phyloP scores from a whole-genome alignment of 1,284 basidiomycete species.

The Singerocomus inundabilis region DNA sequence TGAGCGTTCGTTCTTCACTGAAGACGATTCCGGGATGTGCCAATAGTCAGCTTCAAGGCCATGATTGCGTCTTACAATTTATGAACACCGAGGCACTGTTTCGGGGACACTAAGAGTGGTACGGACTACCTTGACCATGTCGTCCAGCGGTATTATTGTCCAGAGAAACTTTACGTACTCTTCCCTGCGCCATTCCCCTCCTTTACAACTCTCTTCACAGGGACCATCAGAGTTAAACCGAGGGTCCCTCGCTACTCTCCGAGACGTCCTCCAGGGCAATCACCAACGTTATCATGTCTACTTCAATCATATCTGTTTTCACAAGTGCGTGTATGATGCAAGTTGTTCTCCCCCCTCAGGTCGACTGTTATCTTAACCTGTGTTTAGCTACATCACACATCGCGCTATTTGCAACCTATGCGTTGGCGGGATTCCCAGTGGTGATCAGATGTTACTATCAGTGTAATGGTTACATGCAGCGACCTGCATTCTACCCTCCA shows the following conservation, averaged over 20 bases:
- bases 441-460: constrained; percentile 41
- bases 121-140: constrained; percentile 10
- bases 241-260: constrained; percentile 23
- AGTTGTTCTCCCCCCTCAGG: no score
- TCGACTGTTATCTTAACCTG: no score
- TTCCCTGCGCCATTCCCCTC: constrained; percentile 29
- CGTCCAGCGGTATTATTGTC: constrained; percentile 1
- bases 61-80: not conserved
- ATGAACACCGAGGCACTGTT: constrained; percentile 1
- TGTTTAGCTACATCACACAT: constrained; percentile 43
- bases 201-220: constrained; percentile 26
- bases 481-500: constrained; percentile 38
- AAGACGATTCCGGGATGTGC: no score
- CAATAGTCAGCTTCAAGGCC: no score
- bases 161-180: constrained; percentile 16
- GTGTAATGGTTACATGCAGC: constrained; percentile 33
- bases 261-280: constrained; percentile 28
- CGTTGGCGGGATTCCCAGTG: constrained; percentile 37
- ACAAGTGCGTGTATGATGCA: constrained; percentile 30
- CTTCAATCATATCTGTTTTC: constrained; percentile 24
- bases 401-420: constrained; percentile 44
- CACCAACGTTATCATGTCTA: constrained; percentile 28
- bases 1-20: no score
- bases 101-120: not conserved
- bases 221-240: constrained; percentile 23